phyloP scores from a whole-genome alignment of 2,329 filamentous ascomycete genomes.

The Ilyonectria destructans region DNA sequence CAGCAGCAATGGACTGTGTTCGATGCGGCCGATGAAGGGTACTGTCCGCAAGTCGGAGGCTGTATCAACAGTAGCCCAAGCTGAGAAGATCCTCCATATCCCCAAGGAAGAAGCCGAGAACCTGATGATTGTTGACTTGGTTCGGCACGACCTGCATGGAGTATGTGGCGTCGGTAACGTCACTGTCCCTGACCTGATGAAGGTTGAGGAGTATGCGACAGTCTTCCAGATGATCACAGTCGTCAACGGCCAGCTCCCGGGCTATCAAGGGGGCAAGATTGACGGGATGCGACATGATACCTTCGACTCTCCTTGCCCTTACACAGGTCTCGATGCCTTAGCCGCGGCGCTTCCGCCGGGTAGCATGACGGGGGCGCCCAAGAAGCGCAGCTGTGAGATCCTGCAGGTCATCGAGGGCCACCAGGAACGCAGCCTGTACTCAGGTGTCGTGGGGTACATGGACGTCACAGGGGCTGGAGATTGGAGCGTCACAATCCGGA shows the following conservation, averaged over 20 bases:
- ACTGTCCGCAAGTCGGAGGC: constrained; percentile 85
- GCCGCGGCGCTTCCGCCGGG: constrained; percentile 87
- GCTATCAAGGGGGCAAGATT: constrained; percentile 34
- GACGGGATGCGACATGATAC: constrained; percentile 27
- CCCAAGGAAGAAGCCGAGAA: constrained; percentile 97
- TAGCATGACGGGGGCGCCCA: constrained; percentile 97
- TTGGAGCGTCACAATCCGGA: constrained; percentile 93
- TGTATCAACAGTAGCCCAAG: constrained; percentile 79
- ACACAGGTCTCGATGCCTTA: constrained; percentile 83
- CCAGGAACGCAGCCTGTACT: constrained; percentile 83
- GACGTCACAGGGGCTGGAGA: constrained; percentile 89
- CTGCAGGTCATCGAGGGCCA: constrained; percentile 77
- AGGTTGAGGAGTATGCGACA: constrained; percentile 91
- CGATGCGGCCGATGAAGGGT: constrained; percentile 96
- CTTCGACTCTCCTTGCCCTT: constrained; percentile 39
- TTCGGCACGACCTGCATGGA: constrained; percentile 93
- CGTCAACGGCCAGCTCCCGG: constrained; percentile 78
- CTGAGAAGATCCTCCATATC: constrained; percentile 80
- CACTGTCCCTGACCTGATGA: constrained; percentile 82
- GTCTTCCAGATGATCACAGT: constrained; percentile 95
- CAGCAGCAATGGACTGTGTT: constrained; percentile 70
- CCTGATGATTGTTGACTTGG: constrained; percentile 97
- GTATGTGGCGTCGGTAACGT: constrained; percentile 85
- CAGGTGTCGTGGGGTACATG: constrained; percentile 91
- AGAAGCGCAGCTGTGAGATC: constrained; percentile 92